phyloP scores from a whole-genome alignment of 192 early-diverging fungal genomes.

The Spinellus fusiger region DNA sequence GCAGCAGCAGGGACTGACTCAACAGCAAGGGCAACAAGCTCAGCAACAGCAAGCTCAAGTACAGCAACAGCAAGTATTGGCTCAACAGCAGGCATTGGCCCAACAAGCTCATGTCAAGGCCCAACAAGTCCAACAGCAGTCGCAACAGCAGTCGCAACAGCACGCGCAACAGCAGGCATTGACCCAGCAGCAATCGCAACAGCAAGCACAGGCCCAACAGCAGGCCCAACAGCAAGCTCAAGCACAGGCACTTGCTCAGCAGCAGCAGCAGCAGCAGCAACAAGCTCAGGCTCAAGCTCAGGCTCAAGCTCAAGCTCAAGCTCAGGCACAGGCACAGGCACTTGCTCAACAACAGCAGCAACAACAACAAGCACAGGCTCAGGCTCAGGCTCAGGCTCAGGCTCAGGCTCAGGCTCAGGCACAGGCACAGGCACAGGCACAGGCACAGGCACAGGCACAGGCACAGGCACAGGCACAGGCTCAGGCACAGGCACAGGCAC shows the following conservation, averaged over 20 bases:
- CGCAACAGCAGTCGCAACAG: neutral
- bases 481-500: neutral
- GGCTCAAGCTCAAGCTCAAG: conserved; percentile 1
- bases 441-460: neutral
- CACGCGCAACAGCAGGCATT: neutral
- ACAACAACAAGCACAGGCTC: conserved; percentile 13
- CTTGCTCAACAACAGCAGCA: conserved; percentile 9
- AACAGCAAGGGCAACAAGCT: neutral
- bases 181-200: conserved; percentile 12
- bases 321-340: conserved; percentile 4
- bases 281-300: conserved; percentile 1
- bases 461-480: neutral
- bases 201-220: neutral
- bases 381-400: conserved; percentile 10
- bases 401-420: neutral
- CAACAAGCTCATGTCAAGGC: no score
- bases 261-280: conserved; percentile 2
- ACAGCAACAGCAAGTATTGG: neutral
- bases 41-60: neutral
- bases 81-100: no score
- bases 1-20: neutral
- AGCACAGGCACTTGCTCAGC: neutral
- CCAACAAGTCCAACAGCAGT: neutral
- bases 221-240: neutral
- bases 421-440: neutral